These are phyloP conservation scores for Strobilomyces dryophilus DNA, from an alignment of 768 basidiomycete genomes.

Conservation along the genomic window DNA sequence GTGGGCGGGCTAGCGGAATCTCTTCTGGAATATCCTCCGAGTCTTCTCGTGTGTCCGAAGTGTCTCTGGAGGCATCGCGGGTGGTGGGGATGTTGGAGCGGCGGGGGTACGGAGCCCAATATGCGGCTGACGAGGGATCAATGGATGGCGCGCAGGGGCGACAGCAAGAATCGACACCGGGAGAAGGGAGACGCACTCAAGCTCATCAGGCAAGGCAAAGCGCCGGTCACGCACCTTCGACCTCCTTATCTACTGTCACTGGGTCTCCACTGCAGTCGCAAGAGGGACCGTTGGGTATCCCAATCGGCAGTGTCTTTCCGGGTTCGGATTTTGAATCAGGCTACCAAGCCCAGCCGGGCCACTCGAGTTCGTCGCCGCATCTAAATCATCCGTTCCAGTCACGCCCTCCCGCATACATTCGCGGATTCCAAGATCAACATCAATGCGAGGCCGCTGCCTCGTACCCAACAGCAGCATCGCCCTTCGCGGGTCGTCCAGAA, in stretches of 20 bases:
- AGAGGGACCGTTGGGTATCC: background rate
- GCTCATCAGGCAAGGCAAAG: background rate
- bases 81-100: background rate
- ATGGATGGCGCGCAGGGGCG: constrained; percentile 1
- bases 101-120: background rate
- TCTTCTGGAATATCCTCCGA: constrained; percentile 13
- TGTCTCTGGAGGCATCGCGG: background rate
- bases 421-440: constrained; percentile 9
- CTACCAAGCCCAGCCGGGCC: constrained; percentile 1
- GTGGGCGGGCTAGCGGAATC: constrained; percentile 10
- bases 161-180: background rate
- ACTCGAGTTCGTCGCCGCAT: constrained; percentile 1
- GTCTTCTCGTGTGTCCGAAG: constrained; percentile 10
- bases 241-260: constrained; percentile 25
- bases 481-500: background rate
- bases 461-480: background rate
- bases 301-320: background rate
- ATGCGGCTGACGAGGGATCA: background rate
- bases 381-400: constrained; percentile 3
- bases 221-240: constrained; percentile 16
- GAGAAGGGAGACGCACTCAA: background rate
- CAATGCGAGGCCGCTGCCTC: constrained; percentile 1
- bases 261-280: constrained; percentile 14
- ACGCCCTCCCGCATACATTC: background rate
- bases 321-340: background rate